Evolutionary conservation across 768 basidiomycete genomes (phyloP).

Genomic region (Mycena vulgaris): DNA sequence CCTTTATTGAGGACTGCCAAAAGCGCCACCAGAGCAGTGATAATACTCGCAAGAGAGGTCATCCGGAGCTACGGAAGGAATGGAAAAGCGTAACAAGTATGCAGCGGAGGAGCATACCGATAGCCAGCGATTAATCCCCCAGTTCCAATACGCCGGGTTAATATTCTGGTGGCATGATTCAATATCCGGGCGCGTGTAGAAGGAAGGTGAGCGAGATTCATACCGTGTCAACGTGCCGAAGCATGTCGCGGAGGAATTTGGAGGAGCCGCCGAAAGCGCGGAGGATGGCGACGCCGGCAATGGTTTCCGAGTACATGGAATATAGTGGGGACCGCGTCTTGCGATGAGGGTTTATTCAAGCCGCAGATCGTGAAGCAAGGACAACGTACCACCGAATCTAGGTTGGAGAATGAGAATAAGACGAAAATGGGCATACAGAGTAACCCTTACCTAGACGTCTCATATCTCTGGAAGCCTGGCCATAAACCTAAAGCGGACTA

Average conservation of each 20-base stretch:
- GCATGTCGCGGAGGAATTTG: conserved; percentile 63
- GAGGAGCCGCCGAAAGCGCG: conserved; percentile 92
- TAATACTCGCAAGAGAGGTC: background rate
- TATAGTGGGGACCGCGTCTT: conserved; percentile 62
- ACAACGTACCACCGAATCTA: conserved; percentile 57
- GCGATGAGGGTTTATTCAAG: background rate
- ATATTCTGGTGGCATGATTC: conserved; percentile 58
- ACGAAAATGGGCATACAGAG: background rate
- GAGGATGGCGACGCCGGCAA: conserved; percentile 78
- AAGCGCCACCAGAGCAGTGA: background rate
- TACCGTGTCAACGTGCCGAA: conserved; percentile 68
- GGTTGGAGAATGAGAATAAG: conserved; percentile 3
- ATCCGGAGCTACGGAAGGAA: conserved; percentile 14
- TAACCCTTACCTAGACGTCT: conserved; percentile 73
- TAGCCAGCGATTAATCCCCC: conserved; percentile 95
- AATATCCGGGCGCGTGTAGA: conserved; percentile 1
- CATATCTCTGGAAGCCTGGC: conserved; percentile 91
- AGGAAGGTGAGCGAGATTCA: conserved; percentile 51
- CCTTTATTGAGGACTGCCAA: background rate
- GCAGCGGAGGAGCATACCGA: conserved; percentile 58
- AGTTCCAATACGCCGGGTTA: conserved; percentile 92
- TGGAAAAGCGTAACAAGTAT: background rate
- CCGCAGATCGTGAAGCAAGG: background rate
- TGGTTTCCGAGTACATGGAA: conserved; percentile 68
- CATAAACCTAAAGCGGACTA: conserved; percentile 60